Base-by-base conservation (phyloP, 768 basidiomycete species). In the Aureoboletus auriporus region DNA sequence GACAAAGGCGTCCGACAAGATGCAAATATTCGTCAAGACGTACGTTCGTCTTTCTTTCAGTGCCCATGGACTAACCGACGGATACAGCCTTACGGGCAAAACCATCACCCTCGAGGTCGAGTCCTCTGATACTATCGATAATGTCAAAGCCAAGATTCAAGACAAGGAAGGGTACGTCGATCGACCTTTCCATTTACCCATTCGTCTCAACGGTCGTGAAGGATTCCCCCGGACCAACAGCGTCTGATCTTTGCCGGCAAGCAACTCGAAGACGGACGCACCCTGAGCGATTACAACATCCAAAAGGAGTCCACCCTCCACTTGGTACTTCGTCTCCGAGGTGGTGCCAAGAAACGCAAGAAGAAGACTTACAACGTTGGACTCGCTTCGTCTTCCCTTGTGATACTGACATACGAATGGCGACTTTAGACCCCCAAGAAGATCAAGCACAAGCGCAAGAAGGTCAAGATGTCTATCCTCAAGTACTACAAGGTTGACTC, bases 401-500 rank as follows among this genome's bases (percentile, higher is more conserved):
- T 20, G 29, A 51, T 28, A 35, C 53, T 43, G 39, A 57, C 31
- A 12, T 49, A 13, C 36, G n/a, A 38, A 35, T 38, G 38, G 28
- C 27, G 12, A 39, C 50, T 26, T 10, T 60, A 89, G 87, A 95
- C 93, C 65, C 93, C 93, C 73, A 96, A 95, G 83, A 97, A 97
- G 82, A 84, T 96, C 83, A 98, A 96, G 86, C 94, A 95, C 80
- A 96, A 96, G 84, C 86, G 89, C 73, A 97, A 98, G 83, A 96
- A 97, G 81, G 92, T 95, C 79, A 98, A 97, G 87, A 97, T 99
- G 93, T 76, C 93, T 65, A 96, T 98, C 76, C 79, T 99, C 71
- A 98, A 98, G 77, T 99, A 96, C 82, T 99, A 97, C 80, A 95
- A 96, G 77, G 94, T 99, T 61, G 95, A 97, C 75, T 94, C 93